Evolutionary conservation across 495 filamentous ascomycete genomes (phyloP).

Genomic region (Cercophora sp.): DNA sequence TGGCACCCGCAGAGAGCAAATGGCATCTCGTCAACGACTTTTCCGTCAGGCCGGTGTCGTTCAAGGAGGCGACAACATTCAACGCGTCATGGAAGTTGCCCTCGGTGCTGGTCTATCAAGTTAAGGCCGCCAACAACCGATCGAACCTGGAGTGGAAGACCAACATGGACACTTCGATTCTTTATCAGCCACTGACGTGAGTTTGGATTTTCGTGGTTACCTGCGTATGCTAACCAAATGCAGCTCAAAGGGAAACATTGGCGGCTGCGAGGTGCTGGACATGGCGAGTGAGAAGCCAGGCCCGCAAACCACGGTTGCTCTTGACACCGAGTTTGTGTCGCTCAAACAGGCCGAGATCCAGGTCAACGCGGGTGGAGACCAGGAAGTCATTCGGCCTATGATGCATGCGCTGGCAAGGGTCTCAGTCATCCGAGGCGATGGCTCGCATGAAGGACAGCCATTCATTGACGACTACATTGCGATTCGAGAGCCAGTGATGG

Average conservation of each 20-base stretch:
- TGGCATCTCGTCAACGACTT: constrained; percentile 99
- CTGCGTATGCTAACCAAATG: background rate
- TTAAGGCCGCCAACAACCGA: constrained; percentile 65
- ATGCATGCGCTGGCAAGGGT: constrained; percentile 83
- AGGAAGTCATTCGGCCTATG: constrained; percentile 79
- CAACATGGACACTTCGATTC: constrained; percentile 70
- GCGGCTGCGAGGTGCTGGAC: constrained; percentile 60
- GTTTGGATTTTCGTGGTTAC: too few species aligned
- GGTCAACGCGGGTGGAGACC: constrained; percentile 83
- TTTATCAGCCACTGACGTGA: constrained; percentile 61
- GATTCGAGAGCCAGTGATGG: constrained; percentile 85
- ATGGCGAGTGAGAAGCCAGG: constrained; percentile 61
- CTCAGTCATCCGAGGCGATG: constrained; percentile 77
- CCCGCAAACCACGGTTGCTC: constrained; percentile 69
- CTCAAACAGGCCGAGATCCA: constrained; percentile 88
- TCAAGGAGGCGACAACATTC: constrained; percentile 80
- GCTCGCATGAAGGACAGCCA: constrained; percentile 68
- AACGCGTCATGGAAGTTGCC: constrained; percentile 88
- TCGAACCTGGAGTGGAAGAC: constrained; percentile 85
- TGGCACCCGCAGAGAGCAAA: constrained; percentile 50
- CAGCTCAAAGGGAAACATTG: constrained; percentile 39
- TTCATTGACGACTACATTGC: constrained; percentile 98
- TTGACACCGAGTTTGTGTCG: constrained; percentile 94
- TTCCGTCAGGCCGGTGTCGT: constrained; percentile 71
- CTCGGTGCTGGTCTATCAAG: constrained; percentile 79